Evolutionary conservation across 2,329 filamentous ascomycete species (phyloP), one percentile per base, ranked within the genome.

Genomic region (Microdochium paspali): DNA sequence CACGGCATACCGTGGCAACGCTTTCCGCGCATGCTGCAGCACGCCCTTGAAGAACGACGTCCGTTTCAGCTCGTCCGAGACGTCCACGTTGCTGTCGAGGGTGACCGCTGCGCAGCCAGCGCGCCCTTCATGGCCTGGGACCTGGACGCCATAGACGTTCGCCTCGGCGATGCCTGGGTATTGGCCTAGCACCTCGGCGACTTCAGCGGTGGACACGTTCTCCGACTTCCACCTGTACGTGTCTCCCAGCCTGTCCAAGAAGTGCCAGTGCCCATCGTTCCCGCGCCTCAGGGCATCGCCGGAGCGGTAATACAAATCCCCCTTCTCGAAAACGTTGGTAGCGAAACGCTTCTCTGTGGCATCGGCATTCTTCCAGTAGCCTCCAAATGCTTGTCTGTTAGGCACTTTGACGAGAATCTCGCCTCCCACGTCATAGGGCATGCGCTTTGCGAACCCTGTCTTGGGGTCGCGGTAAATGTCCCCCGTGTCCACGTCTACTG

Each of bases 401-500:
- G 69, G 54, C 10, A 48, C 47, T 28, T 53, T 65, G 20, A 86
- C 76, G 32, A 89, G 62, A 4, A 88, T 83, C 62, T 89, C 85
- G 12, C 84, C 84, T 2, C 84, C 84, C 1, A 65, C 61, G 0
- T 67, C 66, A 58, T 85, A 86, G 0, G 80, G 63, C 3, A 81
- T 77, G 18, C 67, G 68, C 43, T 68, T 74, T 67, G 87, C 91
- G 49, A 88, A 73, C 1, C 85, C 84, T 0, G 86, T 88, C 49
- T 70, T 70, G 1, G 82, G 74, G 55, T 90, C 79, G 39, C 88
- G 84, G 53, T 64, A 68, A 0, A 87, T 87, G 39, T 80, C 78
- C 12, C 79, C 81, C 0, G 80, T 82, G 12, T 79, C 77, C 30
- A 79, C 67, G 55, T 88, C 83, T 44, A 85, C 77, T 20, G 73